Evolutionary conservation across 1,139 yeast genomes (phyloP).

Genomic region (Scheffersomyces stambukii): DNA sequence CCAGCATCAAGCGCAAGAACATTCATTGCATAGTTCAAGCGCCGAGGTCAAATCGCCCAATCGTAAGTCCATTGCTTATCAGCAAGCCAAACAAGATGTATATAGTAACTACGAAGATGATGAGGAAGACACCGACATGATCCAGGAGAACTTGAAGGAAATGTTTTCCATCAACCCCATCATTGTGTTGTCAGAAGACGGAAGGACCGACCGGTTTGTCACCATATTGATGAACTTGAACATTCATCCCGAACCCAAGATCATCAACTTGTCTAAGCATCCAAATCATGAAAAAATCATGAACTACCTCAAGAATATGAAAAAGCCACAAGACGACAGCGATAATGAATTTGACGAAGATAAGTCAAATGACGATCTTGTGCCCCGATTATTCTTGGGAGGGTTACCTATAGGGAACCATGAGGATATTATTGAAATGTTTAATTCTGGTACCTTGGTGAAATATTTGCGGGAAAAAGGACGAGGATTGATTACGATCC

Average conservation of each 20-base stretch:
- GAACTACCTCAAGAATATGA: conserved; percentile 19
- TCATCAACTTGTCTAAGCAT: conserved; percentile 27
- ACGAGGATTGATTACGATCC: conserved; percentile 21
- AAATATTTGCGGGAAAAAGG: conserved; percentile 21
- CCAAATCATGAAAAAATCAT: conserved; percentile 25
- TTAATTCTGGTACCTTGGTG: conserved; percentile 17
- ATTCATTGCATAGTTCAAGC: too few relatives aligned
- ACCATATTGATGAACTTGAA: conserved; percentile 19
- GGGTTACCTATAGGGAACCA: conserved; percentile 28
- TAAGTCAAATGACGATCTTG: conserved; percentile 14
- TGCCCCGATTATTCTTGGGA: conserved; percentile 31
- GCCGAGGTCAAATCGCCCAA: too few relatives aligned
- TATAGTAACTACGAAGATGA: background rate
- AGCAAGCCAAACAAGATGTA: too few relatives aligned
- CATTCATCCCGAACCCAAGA: conserved; percentile 31
- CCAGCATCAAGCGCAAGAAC: too few relatives aligned
- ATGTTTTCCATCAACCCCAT: conserved; percentile 27
- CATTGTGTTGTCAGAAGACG: conserved; percentile 17
- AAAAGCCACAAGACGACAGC: too few relatives aligned
- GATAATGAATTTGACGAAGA: too few relatives aligned
- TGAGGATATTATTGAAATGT: conserved; percentile 19
- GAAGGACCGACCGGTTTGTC: conserved; percentile 12
- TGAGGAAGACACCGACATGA: conserved; percentile 12
- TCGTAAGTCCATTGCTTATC: too few relatives aligned
- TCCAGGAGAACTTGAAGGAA: conserved; percentile 24